Base-by-base conservation (phyloP, 495 filamentous ascomycete species). In the Haplographium delicatum region DNA sequence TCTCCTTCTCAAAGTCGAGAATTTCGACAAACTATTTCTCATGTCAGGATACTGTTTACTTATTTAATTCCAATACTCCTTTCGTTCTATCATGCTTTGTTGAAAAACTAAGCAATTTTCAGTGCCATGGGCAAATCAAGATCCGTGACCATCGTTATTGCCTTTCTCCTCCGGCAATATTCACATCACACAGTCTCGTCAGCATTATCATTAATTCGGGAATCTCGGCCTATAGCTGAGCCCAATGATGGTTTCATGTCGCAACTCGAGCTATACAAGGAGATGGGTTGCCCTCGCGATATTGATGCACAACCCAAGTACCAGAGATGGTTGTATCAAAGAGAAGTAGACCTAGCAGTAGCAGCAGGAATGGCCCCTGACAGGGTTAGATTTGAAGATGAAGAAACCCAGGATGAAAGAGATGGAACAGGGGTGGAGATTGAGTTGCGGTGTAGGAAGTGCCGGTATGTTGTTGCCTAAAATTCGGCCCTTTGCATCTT, bases 71-170 rank as follows among this genome's bases (percentile, higher is more conserved):
- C n/a, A n/a, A n/a, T 31, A 31, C 28, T 13, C 28, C 28, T 31
- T 31, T n/a, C n/a, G n/a, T n/a, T n/a, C n/a, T n/a, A n/a, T 13
- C 28, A 31, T 31, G 28, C 28, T 31, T 31, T n/a, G n/a, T n/a
- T n/a, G n/a, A n/a, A 30, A 26, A 33, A 28, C 33, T 45, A 20
- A 47, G 33, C 18, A 34, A 44, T 55, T 61, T 39, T 69, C 68
- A 96, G 93, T 76, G 91, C 89, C 25, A 95, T 95, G 89, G 93
- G 93, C 26, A 91, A 91, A 69, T 95, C 89, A 44, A 87, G 93
- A 42, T 96, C 91, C 19, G 84, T 89, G 53, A 82, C 89, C 37
- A 74, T 89, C 56, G 75, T 89, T 53, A 76, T 93, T 45, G 90
- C 94, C 60, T 96, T 89, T 68, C 71, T 97, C 44, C 84, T 96